Conservation (phyloP, 2,329 filamentous ascomycete species). For the Cordyceps cateniannulata region DNA sequence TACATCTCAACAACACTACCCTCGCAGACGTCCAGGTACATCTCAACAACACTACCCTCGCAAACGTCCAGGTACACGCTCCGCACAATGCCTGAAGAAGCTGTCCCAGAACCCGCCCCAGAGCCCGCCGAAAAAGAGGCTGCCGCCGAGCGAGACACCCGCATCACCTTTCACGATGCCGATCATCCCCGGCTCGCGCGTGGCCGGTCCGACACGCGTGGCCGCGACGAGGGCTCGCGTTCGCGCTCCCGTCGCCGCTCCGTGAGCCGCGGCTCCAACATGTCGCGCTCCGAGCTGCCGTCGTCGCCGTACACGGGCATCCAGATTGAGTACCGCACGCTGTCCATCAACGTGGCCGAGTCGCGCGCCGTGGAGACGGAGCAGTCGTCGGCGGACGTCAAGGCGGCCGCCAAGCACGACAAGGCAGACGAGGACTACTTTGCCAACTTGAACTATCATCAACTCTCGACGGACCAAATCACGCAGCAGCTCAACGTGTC, state of each 20-base stretch:
- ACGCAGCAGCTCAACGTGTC: slow-evolving; percentile 35
- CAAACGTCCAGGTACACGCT: background rate
- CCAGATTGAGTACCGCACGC: slow-evolving; percentile 34
- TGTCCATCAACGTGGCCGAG: slow-evolving; percentile 34
- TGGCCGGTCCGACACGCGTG: slow-evolving; percentile 11
- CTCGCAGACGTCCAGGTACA: background rate
- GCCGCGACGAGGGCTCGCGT: slow-evolving; percentile 13
- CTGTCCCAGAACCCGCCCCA: slow-evolving; percentile 15
- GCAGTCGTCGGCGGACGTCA: slow-evolving; percentile 16
- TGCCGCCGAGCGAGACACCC: slow-evolving; percentile 17
- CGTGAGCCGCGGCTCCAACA: slow-evolving; percentile 16
- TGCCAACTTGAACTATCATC: slow-evolving; percentile 32
- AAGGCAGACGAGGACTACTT: slow-evolving; percentile 38
- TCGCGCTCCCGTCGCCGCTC: slow-evolving; percentile 20
- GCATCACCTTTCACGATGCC: slow-evolving; percentile 21
- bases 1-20: background rate
- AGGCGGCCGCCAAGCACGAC: slow-evolving; percentile 17
- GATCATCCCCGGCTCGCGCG: slow-evolving; percentile 17
- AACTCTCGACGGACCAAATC: slow-evolving; percentile 27
- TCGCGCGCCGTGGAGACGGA: slow-evolving; percentile 25
- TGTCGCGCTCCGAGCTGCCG: slow-evolving; percentile 21
- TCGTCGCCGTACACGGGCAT: slow-evolving; percentile 29
- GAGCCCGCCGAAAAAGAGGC: slow-evolving; percentile 19
- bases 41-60: background rate
- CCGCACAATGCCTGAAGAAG: slow-evolving; percentile 17